Evolutionary conservation across 2,329 filamentous ascomycete genomes (phyloP).

Genomic region (Diaporthe capsici): DNA sequence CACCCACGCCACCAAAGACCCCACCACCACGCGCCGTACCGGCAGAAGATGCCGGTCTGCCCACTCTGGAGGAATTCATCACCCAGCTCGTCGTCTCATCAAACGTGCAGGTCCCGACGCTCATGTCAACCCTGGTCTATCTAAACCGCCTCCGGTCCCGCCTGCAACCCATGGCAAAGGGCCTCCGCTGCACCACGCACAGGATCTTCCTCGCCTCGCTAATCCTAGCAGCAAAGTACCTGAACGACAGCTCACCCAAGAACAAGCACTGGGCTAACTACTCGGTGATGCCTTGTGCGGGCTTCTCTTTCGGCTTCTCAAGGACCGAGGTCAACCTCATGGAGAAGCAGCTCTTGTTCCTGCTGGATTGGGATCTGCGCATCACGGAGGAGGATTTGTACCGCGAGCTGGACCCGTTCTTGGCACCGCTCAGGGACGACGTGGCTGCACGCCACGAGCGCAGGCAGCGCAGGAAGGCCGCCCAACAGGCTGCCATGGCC

Average conservation of each 20-base stretch:
- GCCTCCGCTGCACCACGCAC: slow-evolving; percentile 95
- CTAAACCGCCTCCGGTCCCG: slow-evolving; percentile 85
- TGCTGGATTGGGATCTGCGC: slow-evolving; percentile 94
- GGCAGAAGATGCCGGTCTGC: slow-evolving; percentile 71
- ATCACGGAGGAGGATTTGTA: slow-evolving; percentile 90
- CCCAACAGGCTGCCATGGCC: slow-evolving; percentile 25
- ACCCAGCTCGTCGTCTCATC: slow-evolving; percentile 90
- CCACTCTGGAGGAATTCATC: slow-evolving; percentile 92
- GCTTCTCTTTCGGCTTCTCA: slow-evolving; percentile 84
- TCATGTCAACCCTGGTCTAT: slow-evolving; percentile 98
- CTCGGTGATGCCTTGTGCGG: slow-evolving; percentile 79
- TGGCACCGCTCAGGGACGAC: slow-evolving; percentile 82
- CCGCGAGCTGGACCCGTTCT: slow-evolving; percentile 87
- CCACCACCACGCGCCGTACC: slow-evolving; percentile 60
- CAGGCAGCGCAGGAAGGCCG: slow-evolving; percentile 61
- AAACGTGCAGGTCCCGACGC: slow-evolving; percentile 95
- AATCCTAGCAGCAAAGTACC: slow-evolving; percentile 93
- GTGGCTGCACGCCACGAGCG: slow-evolving; percentile 66
- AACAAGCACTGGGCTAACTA: slow-evolving; percentile 99
- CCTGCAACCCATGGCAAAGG: slow-evolving; percentile 94
- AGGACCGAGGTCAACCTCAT: slow-evolving; percentile 98
- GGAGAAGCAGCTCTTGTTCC: slow-evolving; percentile 97
- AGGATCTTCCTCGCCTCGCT: slow-evolving; percentile 94
- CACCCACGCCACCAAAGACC: slow-evolving; percentile 66
- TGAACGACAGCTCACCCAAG: slow-evolving; percentile 98